phyloP scores from a whole-genome alignment of 2,329 filamentous ascomycete species.

The Grosmannia serpens region DNA sequence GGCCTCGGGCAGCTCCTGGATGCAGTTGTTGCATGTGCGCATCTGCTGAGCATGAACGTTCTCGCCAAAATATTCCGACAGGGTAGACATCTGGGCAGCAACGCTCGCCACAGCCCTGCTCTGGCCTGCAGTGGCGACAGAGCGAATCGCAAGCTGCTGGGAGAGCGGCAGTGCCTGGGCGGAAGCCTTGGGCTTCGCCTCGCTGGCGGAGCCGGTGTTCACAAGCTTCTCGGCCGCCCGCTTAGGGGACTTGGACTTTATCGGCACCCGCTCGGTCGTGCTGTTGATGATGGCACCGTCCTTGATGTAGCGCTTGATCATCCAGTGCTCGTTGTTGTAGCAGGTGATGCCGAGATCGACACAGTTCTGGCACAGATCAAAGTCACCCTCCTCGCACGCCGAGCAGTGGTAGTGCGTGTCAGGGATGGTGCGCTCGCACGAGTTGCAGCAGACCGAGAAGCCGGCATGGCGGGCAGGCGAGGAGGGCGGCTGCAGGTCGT shows the following conservation, averaged over 20 bases:
- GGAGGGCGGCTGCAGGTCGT: background rate
- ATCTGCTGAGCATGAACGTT: conserved; percentile 15
- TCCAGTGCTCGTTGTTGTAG: conserved; percentile 71
- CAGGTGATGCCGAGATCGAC: conserved; percentile 68
- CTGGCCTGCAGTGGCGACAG: background rate
- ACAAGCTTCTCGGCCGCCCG: background rate
- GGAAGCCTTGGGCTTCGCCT: background rate
- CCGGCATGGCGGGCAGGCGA: background rate
- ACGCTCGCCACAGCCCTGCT: background rate
- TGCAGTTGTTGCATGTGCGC: conserved; percentile 60
- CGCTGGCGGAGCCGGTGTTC: background rate
- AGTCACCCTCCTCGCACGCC: conserved; percentile 86
- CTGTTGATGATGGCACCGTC: conserved; percentile 73
- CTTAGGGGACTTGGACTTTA: conserved; percentile 34
- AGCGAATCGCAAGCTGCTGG: background rate
- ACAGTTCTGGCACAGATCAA: conserved; percentile 78
- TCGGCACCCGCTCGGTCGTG: conserved; percentile 67
- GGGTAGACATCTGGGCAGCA: background rate
- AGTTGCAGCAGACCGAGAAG: conserved; percentile 91
- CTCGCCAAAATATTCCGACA: background rate
- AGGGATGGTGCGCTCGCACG: conserved; percentile 67
- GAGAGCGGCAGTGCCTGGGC: background rate
- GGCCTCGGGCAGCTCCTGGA: conserved; percentile 59
- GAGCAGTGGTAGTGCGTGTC: conserved; percentile 90
- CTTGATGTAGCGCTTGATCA: conserved; percentile 80